Evolutionary conservation across 257 asterid species (phyloP), one percentile per base, ranked within the genome.

Genomic region (Haberlea rhodopensis): DNA sequence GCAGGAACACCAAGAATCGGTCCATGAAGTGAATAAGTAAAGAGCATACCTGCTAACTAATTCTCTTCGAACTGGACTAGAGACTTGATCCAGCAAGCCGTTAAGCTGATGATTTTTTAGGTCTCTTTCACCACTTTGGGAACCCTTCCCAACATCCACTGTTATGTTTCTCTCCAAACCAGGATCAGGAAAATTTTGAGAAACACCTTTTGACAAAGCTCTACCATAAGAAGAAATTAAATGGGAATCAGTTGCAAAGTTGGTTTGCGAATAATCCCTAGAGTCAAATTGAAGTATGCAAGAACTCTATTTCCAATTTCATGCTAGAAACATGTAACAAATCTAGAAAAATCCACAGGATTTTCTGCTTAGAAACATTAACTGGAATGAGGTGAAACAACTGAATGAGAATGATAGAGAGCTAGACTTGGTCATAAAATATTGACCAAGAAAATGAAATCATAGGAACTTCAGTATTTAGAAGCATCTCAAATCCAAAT

Each of bases 61-160:
- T 54, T 81, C 89, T 79, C 85, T 74, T 74, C 82, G 69, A 54
- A 76, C 70, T 57, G 86, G 80, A 72, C 79, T 73, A 13, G 76
- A 67, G 65, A 74, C 71, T 71, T 74, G 86, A 63, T 83, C 87
- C 49, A 67, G 32, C n/a, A 46, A 68, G 71, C 65, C 66, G 28
- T 71, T 82, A 32, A 71, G 63, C 57, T 73, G 85, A 62, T 73
- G 72, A 67, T 31, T 61, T 31, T 57, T 43, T 23, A 77, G 53
- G 75, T 63, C 79, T 69, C 76, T 75, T 54, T 77, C 84, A 48
- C 76, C 70, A 28, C 59, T 67, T 28, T 70, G 79, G 28, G 82
- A 69, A 24, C 32, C 66, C 73, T 62, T 69, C 48, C 60, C 63
- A 69, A 40, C 58, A 67, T 72, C 81, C 73, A 67, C 70, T 22